Percentiles rank a stretch among this genome's conserved stretches.
These are phyloP conservation scores for Globisporangium nunn DNA, from an alignment of 352 stramenopile genomes.

Conservation along the genomic window DNA sequence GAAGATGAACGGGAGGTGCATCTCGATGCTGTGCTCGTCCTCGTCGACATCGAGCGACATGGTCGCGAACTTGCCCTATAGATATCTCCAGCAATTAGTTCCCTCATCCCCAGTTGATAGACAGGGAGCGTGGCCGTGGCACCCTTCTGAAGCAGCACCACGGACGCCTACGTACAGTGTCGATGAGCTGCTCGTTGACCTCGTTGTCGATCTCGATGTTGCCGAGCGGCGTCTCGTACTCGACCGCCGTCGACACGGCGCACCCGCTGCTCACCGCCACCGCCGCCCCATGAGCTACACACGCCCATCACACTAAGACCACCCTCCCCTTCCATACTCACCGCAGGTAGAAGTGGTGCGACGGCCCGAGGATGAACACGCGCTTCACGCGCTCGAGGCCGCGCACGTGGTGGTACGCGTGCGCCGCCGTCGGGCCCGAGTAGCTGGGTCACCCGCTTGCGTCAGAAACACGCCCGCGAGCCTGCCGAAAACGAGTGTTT, in stretches of 20 bases:
- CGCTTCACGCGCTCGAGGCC: constrained; percentile 61
- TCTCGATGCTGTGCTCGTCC: constrained; percentile 95
- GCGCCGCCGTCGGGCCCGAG: constrained; percentile 91
- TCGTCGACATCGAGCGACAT: constrained; percentile 90
- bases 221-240: constrained; percentile 93
- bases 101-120: neutral
- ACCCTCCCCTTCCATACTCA: too few relatives aligned
- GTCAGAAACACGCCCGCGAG: neutral
- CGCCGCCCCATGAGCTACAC: too few relatives aligned
- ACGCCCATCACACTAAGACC: too few relatives aligned
- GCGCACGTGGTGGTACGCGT: constrained; percentile 88
- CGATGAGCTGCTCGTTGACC: constrained; percentile 86
- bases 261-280: constrained; percentile 36
- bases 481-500: neutral
- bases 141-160: neutral
- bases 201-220: constrained; percentile 89
- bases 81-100: too few relatives aligned
- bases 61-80: constrained; percentile 61
- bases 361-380: constrained; percentile 92
- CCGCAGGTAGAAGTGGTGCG: constrained; percentile 94
- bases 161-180: constrained; percentile 31
- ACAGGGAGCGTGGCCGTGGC: neutral
- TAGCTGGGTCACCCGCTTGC: constrained; percentile 54
- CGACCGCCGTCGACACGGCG: constrained; percentile 73
- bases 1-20: constrained; percentile 94